Evolutionary conservation across 768 basidiomycete species (phyloP), one percentile per base, ranked within the genome.

Genomic region (Exsudoporus frostii): DNA sequence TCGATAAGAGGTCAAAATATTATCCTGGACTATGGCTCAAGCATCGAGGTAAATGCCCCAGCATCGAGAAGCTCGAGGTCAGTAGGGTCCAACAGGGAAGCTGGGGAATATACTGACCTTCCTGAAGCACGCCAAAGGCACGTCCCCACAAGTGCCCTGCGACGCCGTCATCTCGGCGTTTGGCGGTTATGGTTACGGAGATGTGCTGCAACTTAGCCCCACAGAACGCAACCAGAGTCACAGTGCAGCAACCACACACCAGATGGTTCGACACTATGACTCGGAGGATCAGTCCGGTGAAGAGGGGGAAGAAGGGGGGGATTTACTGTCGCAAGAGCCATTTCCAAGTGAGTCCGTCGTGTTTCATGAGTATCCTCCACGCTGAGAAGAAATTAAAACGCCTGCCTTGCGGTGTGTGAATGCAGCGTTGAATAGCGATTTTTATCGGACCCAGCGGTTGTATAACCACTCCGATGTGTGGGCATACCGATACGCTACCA

Each of bases 21-120:
- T 73, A 72, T 38, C 69, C 71, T 15, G 71, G 71, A 7, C 37
- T 72, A 8, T 72, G 71, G 71, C 34, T 45, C 45, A 72, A 72
- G 53, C 71, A 72, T 48, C 63, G 50, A 38, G 25, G 51, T 3
- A 71, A 71, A 51, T 72, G 72, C 36, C 59, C 55, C 24, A 19
- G 45, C 25, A 54, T 69, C 37, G 54, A 56, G 41, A 59, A 54
- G 34, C 48, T 62, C 2, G 59, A 70, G 62, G 68, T 71, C 15
- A 65, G 70, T 53, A 14, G 17, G 15, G 15, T 22, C 42, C 7
- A 14, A 9, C 29, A 24, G 19, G 38, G 19, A 48, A 40, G 38
- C n/a, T 2, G 30, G 33, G 2, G 13, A 30, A 24, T 22, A 7
- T n/a, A 42, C 64, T 66, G 32, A 67, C 53, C 43, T 8, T n/a